phyloP scores from a whole-genome alignment of 495 filamentous ascomycete species.

The Aspergillus affinis region DNA sequence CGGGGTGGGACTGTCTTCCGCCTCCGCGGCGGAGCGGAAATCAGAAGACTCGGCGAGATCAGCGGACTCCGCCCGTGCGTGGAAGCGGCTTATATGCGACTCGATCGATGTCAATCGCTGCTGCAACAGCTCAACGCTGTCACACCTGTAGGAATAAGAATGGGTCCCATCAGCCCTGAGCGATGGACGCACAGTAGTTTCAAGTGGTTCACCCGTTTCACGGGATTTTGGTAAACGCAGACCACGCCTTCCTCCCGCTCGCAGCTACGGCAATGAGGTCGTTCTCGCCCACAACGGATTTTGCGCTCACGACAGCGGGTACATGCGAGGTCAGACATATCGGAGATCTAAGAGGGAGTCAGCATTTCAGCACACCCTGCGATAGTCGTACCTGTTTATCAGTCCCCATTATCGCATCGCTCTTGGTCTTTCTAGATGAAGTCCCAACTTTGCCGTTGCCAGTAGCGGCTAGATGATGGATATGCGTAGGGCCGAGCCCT shows the following conservation, averaged over 20 bases:
- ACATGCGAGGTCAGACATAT: slow-evolving; percentile 9
- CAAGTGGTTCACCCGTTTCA: slow-evolving; percentile 12
- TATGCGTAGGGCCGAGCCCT: too few species aligned
- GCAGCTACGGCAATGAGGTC: slow-evolving; percentile 11
- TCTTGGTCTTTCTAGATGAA: neutral
- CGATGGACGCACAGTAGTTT: neutral
- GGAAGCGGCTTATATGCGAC: neutral
- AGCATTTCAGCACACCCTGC: neutral
- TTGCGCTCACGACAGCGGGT: slow-evolving; percentile 16
- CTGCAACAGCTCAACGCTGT: neutral
- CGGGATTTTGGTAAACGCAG: slow-evolving; percentile 9
- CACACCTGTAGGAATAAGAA: neutral
- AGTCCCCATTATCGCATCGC: neutral
- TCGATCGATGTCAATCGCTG: neutral
- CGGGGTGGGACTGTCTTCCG: neutral
- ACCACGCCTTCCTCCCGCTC: slow-evolving; percentile 7
- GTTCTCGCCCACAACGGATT: slow-evolving; percentile 10
- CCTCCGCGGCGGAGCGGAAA: neutral
- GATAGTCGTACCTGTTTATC: neutral
- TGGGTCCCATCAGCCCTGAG: neutral
- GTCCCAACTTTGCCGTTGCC: neutral
- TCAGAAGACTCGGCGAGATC: neutral
- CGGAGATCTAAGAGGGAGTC: neutral
- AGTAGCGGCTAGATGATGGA: neutral
- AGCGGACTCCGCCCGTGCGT: neutral